These are phyloP conservation scores for Pseudophaeomoniella oleicola DNA, from an alignment of 2,329 filamentous ascomycete genomes.

Conservation along the genomic window DNA sequence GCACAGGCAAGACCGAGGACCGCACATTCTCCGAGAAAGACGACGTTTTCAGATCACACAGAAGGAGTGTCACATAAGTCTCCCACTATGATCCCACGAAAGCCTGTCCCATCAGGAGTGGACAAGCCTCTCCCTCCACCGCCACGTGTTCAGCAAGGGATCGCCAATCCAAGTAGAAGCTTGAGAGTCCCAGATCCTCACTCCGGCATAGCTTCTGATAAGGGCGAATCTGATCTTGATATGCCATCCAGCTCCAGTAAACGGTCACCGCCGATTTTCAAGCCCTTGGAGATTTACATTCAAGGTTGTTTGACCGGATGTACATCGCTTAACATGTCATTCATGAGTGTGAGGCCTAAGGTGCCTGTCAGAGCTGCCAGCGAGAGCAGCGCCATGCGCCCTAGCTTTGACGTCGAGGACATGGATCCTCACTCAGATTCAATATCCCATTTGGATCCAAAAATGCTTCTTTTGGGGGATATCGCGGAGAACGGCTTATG, in stretches of 20 bases:
- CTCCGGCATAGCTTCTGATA: background rate
- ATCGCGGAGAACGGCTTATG: slow-evolving; percentile 69
- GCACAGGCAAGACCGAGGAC: background rate
- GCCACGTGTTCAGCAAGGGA: too few relatives aligned
- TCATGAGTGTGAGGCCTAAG: slow-evolving; percentile 39
- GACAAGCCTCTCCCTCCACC: background rate
- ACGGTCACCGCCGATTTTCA: slow-evolving; percentile 34
- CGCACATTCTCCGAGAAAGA: background rate
- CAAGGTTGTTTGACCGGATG: slow-evolving; percentile 52
- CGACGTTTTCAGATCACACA: background rate
- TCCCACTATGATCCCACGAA: background rate
- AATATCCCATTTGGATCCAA: slow-evolving; percentile 54
- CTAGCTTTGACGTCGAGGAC: slow-evolving; percentile 5
- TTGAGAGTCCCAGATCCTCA: background rate
- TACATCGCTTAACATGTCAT: slow-evolving; percentile 63
- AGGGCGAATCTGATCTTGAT: background rate
- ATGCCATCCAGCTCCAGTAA: background rate
- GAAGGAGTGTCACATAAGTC: background rate
- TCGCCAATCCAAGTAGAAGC: too few relatives aligned
- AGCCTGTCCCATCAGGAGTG: background rate
- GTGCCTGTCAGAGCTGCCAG: slow-evolving; percentile 16
- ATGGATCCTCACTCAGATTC: slow-evolving; percentile 18
- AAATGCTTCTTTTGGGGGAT: slow-evolving; percentile 58
- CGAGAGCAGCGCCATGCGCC: slow-evolving; percentile 16
- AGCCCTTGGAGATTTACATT: slow-evolving; percentile 64